Evolutionary conservation across 345 rosid genomes (phyloP), one percentile per base, ranked within the genome.

Genomic region (Hevea brasiliensis): DNA sequence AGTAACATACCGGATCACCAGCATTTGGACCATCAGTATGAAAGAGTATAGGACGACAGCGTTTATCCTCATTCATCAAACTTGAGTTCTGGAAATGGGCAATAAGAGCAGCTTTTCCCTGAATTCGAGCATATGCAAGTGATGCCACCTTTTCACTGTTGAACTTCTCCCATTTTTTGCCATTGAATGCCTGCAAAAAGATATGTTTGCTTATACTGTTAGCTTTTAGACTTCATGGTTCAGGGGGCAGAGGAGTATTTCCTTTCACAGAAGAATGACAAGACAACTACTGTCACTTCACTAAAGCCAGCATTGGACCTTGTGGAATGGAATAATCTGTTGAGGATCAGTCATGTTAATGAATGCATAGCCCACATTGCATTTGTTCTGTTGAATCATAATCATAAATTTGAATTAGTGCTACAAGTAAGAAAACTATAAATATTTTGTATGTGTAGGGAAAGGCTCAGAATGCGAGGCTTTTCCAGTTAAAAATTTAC

Each of bases 51-150:
- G 97, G 97, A 62, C 94, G 91, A 80, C 97, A 91, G 44, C 94
- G 94, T 77, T 89, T 91, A 85, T 91, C 97, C 83, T 91, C 97
- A 54, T 91, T 91, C 97, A 91, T 91, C 85, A 91, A 85, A 79
- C 97, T 91, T 65, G 97, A 91, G 71, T 91, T 91, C 91, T 91
- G 94, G 76, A 91, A 91, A 83, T 91, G 97, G n/a, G 92, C 90
- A 81, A 91, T 84, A 45, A 91, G 94, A 81, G 97, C 94, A 72
- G 86, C 61, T 84, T 91, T 91, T 45, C 97, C 97, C 81, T 91
- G 97, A 78, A 91, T 91, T 45, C 97, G 82, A 80, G 89, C 97
- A 84, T 91, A 91, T 15, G 97, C 91, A 77, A 91, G 94, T 67
- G 88, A 84, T 26, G 97, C 97, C 62, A 91, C 94, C 84, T 91